A percentile compares a stretch with the other conserved stretches of the same genome.
These are phyloP conservation scores for Takakia lepidozioides DNA, from an alignment of 225 moss, liverwort and hornwort species.

Conservation along the genomic window DNA sequence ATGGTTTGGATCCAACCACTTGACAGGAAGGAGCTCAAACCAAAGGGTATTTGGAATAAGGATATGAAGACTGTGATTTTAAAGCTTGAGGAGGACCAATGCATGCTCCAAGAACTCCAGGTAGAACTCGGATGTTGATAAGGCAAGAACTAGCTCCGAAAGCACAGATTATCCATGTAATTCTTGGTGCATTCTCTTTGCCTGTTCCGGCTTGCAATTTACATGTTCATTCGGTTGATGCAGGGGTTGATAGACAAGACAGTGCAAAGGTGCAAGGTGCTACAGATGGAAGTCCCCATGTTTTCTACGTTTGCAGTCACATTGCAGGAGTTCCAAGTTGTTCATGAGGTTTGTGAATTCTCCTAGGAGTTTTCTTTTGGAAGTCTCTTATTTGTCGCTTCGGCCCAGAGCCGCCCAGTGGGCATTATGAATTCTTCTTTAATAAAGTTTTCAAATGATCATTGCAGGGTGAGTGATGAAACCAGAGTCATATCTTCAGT, in stretches of 20 bases:
- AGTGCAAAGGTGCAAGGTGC: slow-evolving; percentile 7
- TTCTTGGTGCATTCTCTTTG: too few relatives aligned
- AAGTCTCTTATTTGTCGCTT: not conserved
- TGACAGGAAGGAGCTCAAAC: slow-evolving; percentile 16
- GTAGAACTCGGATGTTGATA: too few relatives aligned
- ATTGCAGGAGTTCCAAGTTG: slow-evolving; percentile 9
- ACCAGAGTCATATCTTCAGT: too few relatives aligned
- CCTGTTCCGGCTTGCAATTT: too few relatives aligned
- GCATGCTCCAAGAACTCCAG: slow-evolving; percentile 16
- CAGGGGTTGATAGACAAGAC: slow-evolving; percentile 16
- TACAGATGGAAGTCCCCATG: slow-evolving; percentile 7
- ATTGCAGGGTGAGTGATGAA: too few relatives aligned
- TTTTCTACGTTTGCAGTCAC: slow-evolving; percentile 12
- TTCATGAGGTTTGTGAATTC: not conserved
- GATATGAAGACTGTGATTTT: slow-evolving; percentile 3
- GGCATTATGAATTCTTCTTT: too few relatives aligned
- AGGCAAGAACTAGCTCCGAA: too few relatives aligned
- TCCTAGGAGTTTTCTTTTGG: not conserved
- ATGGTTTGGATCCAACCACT: too few relatives aligned
- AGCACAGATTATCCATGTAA: too few relatives aligned
- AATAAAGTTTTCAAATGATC: too few relatives aligned
- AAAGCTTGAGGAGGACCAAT: slow-evolving; percentile 9
- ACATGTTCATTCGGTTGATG: not conserved
- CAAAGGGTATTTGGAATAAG: slow-evolving; percentile 12
- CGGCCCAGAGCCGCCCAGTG: too few relatives aligned